Evolutionary conservation across 2,329 filamentous ascomycete genomes (phyloP).

Genomic region (Ceratocystis huliohia): DNA sequence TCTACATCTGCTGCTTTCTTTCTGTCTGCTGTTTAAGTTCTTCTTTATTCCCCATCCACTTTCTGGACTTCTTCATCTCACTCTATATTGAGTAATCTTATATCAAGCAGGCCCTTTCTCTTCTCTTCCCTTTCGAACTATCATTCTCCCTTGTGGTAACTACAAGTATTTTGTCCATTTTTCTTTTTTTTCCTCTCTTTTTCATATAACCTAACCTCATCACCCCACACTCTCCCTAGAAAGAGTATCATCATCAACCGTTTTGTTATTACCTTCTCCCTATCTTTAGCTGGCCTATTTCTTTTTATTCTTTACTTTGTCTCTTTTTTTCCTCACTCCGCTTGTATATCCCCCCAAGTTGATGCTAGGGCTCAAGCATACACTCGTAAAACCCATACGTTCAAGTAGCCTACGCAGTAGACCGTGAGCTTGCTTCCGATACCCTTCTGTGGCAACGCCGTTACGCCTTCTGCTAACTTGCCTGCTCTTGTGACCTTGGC

Average conservation of each 20-base stretch:
- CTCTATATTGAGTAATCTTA: not conserved
- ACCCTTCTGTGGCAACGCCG: not conserved
- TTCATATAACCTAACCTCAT: not conserved
- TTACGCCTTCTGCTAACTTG: not conserved
- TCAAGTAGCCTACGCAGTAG: not conserved
- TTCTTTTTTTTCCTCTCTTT: not conserved
- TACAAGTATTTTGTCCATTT: not conserved
- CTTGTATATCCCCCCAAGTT: too few species aligned
- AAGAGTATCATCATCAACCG: not conserved
- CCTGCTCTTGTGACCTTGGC: not conserved
- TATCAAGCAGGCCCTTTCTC: not conserved
- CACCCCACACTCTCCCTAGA: not conserved
- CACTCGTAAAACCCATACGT: too few species aligned
- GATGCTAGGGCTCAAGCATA: too few species aligned
- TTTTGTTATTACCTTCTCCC: not conserved
- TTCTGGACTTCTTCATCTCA: not conserved
- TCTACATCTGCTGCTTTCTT: not conserved
- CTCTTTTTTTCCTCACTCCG: not conserved
- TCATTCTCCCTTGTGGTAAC: not conserved
- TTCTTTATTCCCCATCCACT: not conserved
- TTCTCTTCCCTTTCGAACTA: not conserved
- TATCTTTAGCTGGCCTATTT: not conserved
- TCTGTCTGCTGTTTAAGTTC: not conserved
- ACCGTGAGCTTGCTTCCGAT: not conserved
- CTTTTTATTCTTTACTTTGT: not conserved